Conservation (phyloP, 1,284 basidiomycete species). For the Ceratobasidium sp. region DNA sequence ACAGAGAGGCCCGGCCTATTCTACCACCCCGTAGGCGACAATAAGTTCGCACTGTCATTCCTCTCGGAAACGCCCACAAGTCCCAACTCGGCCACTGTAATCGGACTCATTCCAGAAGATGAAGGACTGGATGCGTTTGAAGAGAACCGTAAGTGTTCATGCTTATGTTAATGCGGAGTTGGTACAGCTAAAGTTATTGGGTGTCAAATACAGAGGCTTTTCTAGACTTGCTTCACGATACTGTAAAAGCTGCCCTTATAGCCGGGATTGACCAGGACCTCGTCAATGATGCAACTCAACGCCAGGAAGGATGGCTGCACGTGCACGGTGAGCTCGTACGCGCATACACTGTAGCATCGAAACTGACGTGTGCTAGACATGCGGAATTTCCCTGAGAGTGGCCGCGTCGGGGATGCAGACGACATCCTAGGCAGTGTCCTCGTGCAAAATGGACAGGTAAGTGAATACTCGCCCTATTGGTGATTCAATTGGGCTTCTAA, state of each 20-base stretch:
- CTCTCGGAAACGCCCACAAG: constrained; percentile 18
- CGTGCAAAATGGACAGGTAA: constrained; percentile 76
- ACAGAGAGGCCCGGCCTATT: constrained; percentile 32
- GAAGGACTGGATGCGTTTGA: constrained; percentile 28
- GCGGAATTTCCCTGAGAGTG: constrained; percentile 74
- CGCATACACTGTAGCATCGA: background rate
- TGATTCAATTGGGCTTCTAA: background rate
- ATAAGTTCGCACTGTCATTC: constrained; percentile 35
- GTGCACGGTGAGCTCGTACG: constrained; percentile 70
- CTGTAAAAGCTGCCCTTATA: constrained; percentile 66
- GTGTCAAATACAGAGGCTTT: constrained; percentile 65
- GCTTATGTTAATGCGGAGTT: background rate
- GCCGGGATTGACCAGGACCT: constrained; percentile 75
- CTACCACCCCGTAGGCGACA: constrained; percentile 35
- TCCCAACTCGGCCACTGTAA: constrained; percentile 34
- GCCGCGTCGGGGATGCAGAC: constrained; percentile 79
- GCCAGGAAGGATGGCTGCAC: constrained; percentile 84
- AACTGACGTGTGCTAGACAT: constrained; percentile 63
- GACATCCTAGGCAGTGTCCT: constrained; percentile 82
- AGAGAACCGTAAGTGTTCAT: constrained; percentile 28
- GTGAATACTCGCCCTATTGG: constrained; percentile 43
- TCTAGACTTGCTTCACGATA: constrained; percentile 69
- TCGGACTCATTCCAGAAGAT: constrained; percentile 28
- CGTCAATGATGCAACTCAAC: constrained; percentile 72
- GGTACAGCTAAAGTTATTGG: background rate